Evolutionary conservation across 108 stramenopile genomes (phyloP), one percentile per base, ranked within the genome.

Genomic region (Asterionellopsis glacialis): DNA sequence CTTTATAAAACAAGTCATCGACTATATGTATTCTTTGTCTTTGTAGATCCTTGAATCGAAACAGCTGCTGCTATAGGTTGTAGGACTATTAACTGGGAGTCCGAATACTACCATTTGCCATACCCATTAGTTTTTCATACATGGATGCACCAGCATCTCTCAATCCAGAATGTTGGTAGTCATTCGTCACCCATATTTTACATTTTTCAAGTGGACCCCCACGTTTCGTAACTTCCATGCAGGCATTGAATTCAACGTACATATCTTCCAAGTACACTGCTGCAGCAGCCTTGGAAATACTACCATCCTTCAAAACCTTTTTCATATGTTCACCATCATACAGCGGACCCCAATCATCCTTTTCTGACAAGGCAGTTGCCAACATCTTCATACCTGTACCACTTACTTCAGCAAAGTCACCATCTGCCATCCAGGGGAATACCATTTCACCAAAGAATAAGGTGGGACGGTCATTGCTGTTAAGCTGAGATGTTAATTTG

Each of bases 361-460:
- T 88, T 16, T 40, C 44, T 7, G 95, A 93, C 57, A 97, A 68
- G 0, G 77, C 53, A 49, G 89, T 58, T 0, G 92, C 84, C 11
- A 95, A 64, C n/a, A 68, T 41, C 22, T 63, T 61, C 69, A 87
- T 80, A 5, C 85, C 89, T 40, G 74, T 1, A 4, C 82, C 83
- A 42, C 68, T 65, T 26, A 90, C 63, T 64, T 88, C 92, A 11
- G 64, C 81, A 69, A 75, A 95, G 57, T 95, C 95, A 22, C 80
- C 80, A 51, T 97, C 78, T 27, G 85, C 66, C 95, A 97, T 95
- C 83, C 88, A 95, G 1, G 90, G 85, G 74, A 95, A 97, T 0
- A 97, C 88, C 90, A 95, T 94, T 76, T 97, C 96, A 10, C 93
- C 94, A 65, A 87, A 88, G 59, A 93, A 83, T 5, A 88, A 43